Evolutionary conservation across 805 yeast genomes (phyloP).

Genomic region (Diddensiella transvaalensis): DNA sequence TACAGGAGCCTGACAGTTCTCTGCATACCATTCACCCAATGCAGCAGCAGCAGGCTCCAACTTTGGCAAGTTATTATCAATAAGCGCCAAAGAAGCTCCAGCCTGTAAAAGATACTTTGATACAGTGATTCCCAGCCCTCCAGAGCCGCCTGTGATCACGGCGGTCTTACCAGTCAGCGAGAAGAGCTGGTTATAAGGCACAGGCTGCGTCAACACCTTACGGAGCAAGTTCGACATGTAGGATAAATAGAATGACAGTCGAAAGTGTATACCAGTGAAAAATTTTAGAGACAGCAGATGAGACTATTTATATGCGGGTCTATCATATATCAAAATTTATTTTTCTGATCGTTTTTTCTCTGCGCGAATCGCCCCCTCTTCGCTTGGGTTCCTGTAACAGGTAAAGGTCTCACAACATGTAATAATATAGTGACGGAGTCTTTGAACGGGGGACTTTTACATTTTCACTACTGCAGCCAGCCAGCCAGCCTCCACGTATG

Average conservation of each 20-base stretch:
- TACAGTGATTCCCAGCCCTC: conserved; percentile 66
- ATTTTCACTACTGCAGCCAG: no score
- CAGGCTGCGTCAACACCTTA: conserved; percentile 2
- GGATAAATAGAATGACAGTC: background rate
- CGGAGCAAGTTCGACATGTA: background rate
- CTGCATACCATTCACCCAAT: conserved; percentile 44
- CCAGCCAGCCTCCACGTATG: no score
- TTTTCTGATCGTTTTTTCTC: no score
- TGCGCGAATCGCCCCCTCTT: no score
- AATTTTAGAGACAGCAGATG: background rate
- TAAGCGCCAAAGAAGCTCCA: conserved; percentile 72
- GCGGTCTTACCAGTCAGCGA: conserved; percentile 53
- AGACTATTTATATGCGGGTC: background rate
- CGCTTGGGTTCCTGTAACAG: no score
- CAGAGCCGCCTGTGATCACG: conserved; percentile 77
- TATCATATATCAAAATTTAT: no score
- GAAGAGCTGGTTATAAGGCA: conserved; percentile 19
- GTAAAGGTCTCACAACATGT: no score
- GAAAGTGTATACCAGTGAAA: background rate
- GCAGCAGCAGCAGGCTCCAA: conserved; percentile 53
- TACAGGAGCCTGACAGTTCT: background rate
- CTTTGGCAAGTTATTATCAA: conserved; percentile 63
- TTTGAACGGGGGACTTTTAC: no score
- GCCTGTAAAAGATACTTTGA: conserved; percentile 67
- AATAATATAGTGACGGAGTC: no score